Percentiles rank a stretch among this genome's conserved stretches.
These are phyloP conservation scores for Blastomyces parvus DNA, from an alignment of 2,329 filamentous ascomycete genomes.

Conservation along the genomic window DNA sequence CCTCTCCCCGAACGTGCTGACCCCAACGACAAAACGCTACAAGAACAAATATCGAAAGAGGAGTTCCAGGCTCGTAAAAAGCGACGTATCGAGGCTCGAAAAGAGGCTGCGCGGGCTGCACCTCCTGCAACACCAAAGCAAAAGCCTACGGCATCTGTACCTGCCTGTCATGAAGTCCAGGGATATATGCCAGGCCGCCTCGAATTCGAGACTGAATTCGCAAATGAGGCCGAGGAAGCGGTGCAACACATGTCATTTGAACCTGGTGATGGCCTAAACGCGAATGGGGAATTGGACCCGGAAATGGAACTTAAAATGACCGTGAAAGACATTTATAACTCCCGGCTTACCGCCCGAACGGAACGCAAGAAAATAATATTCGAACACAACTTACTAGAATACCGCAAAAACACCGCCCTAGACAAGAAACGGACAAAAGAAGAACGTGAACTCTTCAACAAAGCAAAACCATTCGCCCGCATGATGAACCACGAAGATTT, in stretches of 20 bases:
- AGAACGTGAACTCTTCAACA: conserved; percentile 81
- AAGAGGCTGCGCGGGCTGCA: conserved; percentile 75
- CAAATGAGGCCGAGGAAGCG: conserved; percentile 95
- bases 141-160: conserved; percentile 90
- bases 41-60: conserved; percentile 73
- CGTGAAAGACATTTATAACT: conserved; percentile 97
- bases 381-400: conserved; percentile 87
- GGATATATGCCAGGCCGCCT: conserved; percentile 97
- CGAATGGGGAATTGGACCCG: conserved; percentile 79
- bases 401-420: conserved; percentile 75
- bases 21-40: conserved; percentile 67
- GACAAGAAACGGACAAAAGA: conserved; percentile 97
- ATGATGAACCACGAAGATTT: conserved; percentile 96
- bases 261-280: conserved; percentile 84
- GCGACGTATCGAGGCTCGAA: conserved; percentile 80
- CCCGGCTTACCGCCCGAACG: conserved; percentile 75
- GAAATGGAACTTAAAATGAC: conserved; percentile 97
- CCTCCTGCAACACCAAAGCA: conserved; percentile 80
- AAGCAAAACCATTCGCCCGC: conserved; percentile 87
- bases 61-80: conserved; percentile 93
- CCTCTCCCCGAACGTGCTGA: conserved; percentile 80
- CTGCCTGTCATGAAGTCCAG: conserved; percentile 93
- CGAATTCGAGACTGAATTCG: conserved; percentile 95
- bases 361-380: conserved; percentile 96
- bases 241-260: conserved; percentile 99